Base-by-base conservation (phyloP, 768 basidiomycete species). In the Amanita jacksonii region DNA sequence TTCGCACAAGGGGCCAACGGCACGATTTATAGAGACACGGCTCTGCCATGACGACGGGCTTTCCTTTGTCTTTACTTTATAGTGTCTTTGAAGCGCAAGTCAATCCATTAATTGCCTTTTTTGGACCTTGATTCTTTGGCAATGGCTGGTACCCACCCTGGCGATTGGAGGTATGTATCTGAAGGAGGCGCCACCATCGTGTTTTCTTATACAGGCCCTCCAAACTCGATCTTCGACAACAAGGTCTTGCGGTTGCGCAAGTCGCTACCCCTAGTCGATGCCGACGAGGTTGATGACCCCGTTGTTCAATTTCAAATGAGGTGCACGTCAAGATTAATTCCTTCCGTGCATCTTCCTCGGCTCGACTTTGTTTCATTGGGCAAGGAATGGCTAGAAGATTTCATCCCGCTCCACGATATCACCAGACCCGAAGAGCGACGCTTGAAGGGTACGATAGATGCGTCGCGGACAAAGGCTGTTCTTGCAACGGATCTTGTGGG, bases 111-210 rank as follows among this genome's bases (percentile, higher is more conserved):
- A 41, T 30, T 27, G n/a, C 24, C 32, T 19, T 28, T 36, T 35
- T 33, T 19, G 19, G 43, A 15, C n/a, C 33, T 42, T n/a, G n/a
- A n/a, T 9, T 22, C 41, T 18, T 65, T 65, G 59, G 41, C 52
- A 23, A 52, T 68, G 20, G 49, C 54, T 1, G 59, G 66, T 22
- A 72, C 72, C 5, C 50, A 49, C 5, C 66, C 71, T 5, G 48
- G 54, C 19, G 66, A 86, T 59, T 98, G 93, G 92, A 63, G 57
- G 49, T 98, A 97, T 57, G 64, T 90, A 16, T 81, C 89, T 0
- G 94, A 97, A 66, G 94, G 94, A n/a, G 89, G 86, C 15, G 85
- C 89, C 15, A 85, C 88, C 5, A 77, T 90, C 52, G 89, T 97
- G 12, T 88, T 92, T 61, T 78, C 85, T 6, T 94, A 93, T 56